phyloP scores from a whole-genome alignment of 176 grass and related monocot genomes.

The Oryza glumipatula region DNA sequence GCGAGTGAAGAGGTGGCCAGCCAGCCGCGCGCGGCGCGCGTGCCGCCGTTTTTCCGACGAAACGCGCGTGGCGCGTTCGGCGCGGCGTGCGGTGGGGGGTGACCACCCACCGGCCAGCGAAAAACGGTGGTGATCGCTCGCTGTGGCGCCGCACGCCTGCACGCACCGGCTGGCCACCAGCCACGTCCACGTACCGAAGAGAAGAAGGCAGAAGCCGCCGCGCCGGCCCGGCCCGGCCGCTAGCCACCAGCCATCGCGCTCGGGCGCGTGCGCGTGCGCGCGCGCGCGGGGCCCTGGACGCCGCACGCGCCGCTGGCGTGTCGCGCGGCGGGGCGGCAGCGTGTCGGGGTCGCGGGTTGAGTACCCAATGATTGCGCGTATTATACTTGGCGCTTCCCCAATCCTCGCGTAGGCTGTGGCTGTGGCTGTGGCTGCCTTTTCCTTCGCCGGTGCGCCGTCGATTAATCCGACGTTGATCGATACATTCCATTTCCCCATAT shows the following conservation, averaged over 20 bases:
- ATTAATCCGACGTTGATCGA: neutral
- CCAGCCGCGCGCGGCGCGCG: no score
- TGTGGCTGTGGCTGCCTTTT: neutral
- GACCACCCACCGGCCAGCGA: neutral
- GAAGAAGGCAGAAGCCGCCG: neutral
- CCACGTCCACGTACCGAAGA: no score
- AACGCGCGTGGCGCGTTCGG: no score
- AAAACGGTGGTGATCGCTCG: neutral
- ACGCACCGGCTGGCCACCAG: neutral
- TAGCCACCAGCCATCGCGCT: neutral
- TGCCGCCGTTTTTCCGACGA: neutral
- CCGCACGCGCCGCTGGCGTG: constrained; percentile 43
- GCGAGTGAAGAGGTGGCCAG: neutral
- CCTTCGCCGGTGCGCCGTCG: constrained; percentile 18
- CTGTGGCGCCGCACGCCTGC: neutral
- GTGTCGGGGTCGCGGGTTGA: constrained; percentile 34
- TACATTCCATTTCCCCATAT: neutral
- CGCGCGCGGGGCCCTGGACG: constrained; percentile 4
- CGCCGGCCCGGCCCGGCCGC: no score
- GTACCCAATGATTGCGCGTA: constrained; percentile 52
- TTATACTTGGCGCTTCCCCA: neutral
- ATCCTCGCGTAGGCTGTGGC: neutral
- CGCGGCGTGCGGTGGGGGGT: neutral
- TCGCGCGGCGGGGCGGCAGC: constrained; percentile 30
- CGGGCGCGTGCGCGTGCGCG: neutral